Percentiles rank a stretch among this genome's conserved stretches.
These are phyloP conservation scores for Polytrichum formosum DNA, from an alignment of 225 moss, liverwort and hornwort species.

Conservation along the genomic window DNA sequence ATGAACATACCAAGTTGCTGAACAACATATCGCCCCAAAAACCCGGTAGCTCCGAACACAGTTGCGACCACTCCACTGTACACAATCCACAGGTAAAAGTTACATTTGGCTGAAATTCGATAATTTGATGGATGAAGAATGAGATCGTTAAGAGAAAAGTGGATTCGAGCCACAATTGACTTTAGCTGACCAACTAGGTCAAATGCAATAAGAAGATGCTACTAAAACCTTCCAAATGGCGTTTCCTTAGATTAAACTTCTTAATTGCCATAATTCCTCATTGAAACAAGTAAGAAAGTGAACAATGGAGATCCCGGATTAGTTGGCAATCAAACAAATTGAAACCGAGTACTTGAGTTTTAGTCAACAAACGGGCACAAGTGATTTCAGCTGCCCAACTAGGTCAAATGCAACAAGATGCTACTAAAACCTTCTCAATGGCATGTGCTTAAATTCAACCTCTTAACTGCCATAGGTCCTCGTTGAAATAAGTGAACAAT, in stretches of 20 bases:
- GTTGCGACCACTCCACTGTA: slow-evolving; percentile 95
- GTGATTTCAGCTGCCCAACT: no score
- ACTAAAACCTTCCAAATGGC: not conserved
- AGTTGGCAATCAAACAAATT: no score
- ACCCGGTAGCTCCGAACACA: slow-evolving; percentile 94
- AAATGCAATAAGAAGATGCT: not conserved
- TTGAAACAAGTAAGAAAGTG: not conserved
- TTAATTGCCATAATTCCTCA: not conserved
- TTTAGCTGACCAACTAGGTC: no score
- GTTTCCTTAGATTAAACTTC: not conserved
- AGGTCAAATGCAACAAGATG: not conserved
- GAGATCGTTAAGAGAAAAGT: not conserved
- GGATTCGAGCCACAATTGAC: not conserved
- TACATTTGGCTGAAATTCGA: not conserved
- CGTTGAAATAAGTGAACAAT: not conserved
- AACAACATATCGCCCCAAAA: slow-evolving; percentile 87
- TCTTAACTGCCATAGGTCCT: no score
- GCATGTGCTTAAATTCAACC: no score
- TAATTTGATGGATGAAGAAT: not conserved
- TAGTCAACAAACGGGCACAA: no score
- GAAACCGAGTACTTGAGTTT: no score
- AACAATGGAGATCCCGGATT: no score
- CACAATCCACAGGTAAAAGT: slow-evolving; percentile 14
- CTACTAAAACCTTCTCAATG: not conserved
- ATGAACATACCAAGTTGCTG: slow-evolving; percentile 74